Base-by-base conservation (phyloP, 208 protist genomes). In the Phytomonas sp. region DNA sequence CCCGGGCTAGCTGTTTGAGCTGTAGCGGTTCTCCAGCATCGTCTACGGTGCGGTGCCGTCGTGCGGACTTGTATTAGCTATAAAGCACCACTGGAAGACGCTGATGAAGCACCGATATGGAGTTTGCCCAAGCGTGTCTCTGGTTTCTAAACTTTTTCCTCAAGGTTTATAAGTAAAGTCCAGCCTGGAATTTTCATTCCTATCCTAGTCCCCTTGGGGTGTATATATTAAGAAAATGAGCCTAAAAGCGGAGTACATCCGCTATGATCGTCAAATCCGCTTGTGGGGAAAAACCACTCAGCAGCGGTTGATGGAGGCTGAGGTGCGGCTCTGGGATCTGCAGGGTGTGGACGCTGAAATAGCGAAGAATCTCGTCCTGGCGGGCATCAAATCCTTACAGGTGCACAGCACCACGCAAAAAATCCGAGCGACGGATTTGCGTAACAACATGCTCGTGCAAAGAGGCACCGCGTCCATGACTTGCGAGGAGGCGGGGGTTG, bases 211-310 rank as follows among this genome's bases (percentile, higher is more conserved):
- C 23, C 23, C 0, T 56, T 23, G 17, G 46, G 9, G 46, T 56
- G 20, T 56, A 26, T 20, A 17, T 56, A 56, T 56, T 56, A 26
- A 56, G 23, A 26, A 2, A 17, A 56, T 56, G 46, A 26, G 46
- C 46, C 23, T 26, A 56, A 56, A 26, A 26, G 87, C 82, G 6
- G 91, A 94, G 73, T 76, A 76, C 46, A 79, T 83, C 26, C 82
- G 91, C n/a, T 98, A 98, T 70, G 95, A 98, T 74, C 85, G 95
- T 30, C 95, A 98, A 70, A 88, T 98, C 8, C 84, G 95, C 15
- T 75, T 98, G 66, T 98, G 95, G 94, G 95, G 95, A 36, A 83
- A 87, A 61, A 80, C 87, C 23, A 85, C 91, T 17, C 95, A 98
- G 78, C 75, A 96, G 76, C 87, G 85, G 17, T 81, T 98, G 60